phyloP scores from a whole-genome alignment of 257 asterid species.

The Salvia rosmarinus region DNA sequence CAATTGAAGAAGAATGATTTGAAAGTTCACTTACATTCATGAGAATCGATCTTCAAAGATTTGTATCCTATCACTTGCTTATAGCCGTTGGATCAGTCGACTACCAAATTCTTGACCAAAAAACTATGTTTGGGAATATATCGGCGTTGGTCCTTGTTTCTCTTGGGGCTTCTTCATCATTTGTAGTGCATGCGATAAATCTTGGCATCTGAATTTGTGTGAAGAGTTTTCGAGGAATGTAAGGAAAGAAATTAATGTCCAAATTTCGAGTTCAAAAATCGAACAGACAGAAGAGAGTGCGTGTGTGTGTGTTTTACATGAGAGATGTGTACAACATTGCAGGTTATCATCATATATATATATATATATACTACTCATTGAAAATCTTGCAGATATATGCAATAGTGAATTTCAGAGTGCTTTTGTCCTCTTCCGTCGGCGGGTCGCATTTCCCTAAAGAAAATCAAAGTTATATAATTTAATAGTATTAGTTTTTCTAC shows the following conservation, averaged over 20 bases:
- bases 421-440: conserved; percentile 16
- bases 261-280: neutral
- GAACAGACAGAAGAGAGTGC: neutral
- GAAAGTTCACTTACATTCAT: neutral
- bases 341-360: too few species aligned
- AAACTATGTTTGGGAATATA: too few species aligned
- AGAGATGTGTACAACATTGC: too few species aligned
- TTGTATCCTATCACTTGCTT: neutral
- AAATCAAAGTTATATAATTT: neutral
- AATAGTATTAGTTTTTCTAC: too few species aligned
- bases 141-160: neutral
- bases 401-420: neutral
- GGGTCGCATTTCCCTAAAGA: neutral
- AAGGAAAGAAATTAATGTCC: neutral
- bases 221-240: neutral
- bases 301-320: neutral
- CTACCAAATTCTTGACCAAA: neutral
- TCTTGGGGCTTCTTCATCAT: neutral
- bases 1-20: neutral
- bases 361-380: too few species aligned
- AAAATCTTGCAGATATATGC: too few species aligned
- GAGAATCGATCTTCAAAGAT: neutral
- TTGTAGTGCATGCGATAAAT: neutral
- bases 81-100: neutral
- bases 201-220: neutral